Conservation (phyloP, 768 basidiomycete genomes). For the Calocybe indica region DNA sequence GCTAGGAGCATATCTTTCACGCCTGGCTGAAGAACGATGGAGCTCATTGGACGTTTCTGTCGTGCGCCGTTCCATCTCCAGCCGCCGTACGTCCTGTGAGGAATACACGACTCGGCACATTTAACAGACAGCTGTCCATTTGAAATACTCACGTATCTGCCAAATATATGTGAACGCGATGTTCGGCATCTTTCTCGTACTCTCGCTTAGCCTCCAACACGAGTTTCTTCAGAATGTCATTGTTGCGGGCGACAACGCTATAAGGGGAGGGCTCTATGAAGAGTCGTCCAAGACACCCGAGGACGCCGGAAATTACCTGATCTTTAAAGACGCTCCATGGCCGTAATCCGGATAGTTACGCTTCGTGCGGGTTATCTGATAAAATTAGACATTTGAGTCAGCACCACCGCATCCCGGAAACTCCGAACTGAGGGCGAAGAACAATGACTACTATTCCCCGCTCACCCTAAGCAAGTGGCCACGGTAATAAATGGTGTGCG, state of each 20-base stretch:
- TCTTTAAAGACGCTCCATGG: conserved; percentile 70
- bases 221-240: conserved; percentile 81
- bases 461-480: conserved; percentile 83
- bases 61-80: conserved; percentile 90
- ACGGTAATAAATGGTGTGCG: conserved; percentile 85
- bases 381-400: background rate
- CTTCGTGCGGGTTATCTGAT: conserved; percentile 75
- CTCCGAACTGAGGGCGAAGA: too few species aligned
- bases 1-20: conserved; percentile 88
- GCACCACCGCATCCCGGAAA: too few species aligned
- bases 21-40: conserved; percentile 86
- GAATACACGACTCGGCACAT: background rate
- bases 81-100: conserved; percentile 54
- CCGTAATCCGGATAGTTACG: conserved; percentile 65
- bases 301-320: conserved; percentile 46
- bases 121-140: background rate
- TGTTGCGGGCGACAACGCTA: conserved; percentile 84
- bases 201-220: conserved; percentile 84
- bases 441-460: conserved; percentile 2
- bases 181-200: conserved; percentile 88
- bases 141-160: conserved; percentile 69
- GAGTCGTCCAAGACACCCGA: conserved; percentile 10
- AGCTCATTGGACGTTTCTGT: conserved; percentile 87
- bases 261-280: conserved; percentile 2
- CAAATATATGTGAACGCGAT: conserved; percentile 85